phyloP scores from a whole-genome alignment of 176 grass and related monocot species.

The Oryza longistaminata region DNA sequence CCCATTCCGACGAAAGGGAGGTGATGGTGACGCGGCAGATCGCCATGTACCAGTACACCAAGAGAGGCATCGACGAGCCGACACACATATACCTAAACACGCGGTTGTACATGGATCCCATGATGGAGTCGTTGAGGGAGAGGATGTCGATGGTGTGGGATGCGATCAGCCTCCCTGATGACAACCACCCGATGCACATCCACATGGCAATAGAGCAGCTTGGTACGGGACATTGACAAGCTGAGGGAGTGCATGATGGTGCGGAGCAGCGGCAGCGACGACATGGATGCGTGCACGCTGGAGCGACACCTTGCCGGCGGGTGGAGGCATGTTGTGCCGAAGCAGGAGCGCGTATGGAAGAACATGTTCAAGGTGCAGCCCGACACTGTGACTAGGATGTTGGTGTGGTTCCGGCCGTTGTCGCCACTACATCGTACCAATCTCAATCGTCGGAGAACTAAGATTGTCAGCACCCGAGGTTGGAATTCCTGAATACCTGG shows the following conservation, averaged over 20 bases:
- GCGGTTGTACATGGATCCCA: conserved; percentile 55
- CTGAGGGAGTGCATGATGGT: conserved; percentile 77
- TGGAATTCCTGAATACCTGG: too few species aligned
- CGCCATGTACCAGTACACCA: conserved; percentile 78
- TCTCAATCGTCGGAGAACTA: too few species aligned
- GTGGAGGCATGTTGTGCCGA: conserved; percentile 21
- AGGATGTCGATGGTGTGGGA: conserved; percentile 72
- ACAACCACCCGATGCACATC: conserved; percentile 88
- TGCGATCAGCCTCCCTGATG: conserved; percentile 87
- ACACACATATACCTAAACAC: conserved; percentile 91
- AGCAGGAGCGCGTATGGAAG: conserved; percentile 77
- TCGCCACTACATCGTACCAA: not conserved
- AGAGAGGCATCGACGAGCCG: conserved; percentile 58
- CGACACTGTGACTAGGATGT: conserved; percentile 49
- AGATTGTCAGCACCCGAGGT: too few species aligned
- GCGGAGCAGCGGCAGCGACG: not conserved
- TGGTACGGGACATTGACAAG: conserved; percentile 43
- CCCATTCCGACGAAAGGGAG: conserved; percentile 18
- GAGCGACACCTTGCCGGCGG: conserved; percentile 26
- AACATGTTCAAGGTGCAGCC: conserved; percentile 86
- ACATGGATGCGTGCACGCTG: conserved; percentile 41
- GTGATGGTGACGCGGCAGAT: conserved; percentile 42
- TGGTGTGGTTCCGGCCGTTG: conserved; percentile 74
- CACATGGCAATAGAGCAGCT: conserved; percentile 62
- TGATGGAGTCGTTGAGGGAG: conserved; percentile 69